phyloP scores from a whole-genome alignment of 2,329 filamentous ascomycete species.

The Exophiala lecanii-corni region DNA sequence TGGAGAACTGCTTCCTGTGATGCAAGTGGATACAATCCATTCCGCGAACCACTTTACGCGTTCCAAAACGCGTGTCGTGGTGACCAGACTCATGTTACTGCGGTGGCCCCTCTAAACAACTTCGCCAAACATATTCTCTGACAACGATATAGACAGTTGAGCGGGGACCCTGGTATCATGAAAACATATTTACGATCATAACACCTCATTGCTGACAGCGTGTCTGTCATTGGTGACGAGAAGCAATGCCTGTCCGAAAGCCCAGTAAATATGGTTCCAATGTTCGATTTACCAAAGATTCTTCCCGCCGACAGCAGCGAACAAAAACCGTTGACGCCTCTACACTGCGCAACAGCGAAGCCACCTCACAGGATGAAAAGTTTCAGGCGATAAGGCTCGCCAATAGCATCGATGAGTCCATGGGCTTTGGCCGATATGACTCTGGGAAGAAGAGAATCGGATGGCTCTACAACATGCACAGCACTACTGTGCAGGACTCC shows the following conservation, averaged over 20 bases:
- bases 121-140: neutral
- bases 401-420: conserved; percentile 85
- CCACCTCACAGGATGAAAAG: conserved; percentile 87
- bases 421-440: conserved; percentile 92
- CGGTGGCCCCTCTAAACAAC: neutral
- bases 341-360: conserved; percentile 69
- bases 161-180: neutral
- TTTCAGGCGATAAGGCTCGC: conserved; percentile 79
- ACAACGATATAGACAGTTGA: neutral
- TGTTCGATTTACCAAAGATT: conserved; percentile 40
- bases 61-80: neutral
- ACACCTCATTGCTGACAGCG: neutral
- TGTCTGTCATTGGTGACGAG: neutral
- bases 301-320: conserved; percentile 36
- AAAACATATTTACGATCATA: neutral
- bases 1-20: too few species aligned
- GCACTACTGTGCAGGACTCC: conserved; percentile 79
- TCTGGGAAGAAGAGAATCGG: conserved; percentile 78
- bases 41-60: conserved; percentile 2
- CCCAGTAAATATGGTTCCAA: conserved; percentile 64
- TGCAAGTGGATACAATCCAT: too few species aligned
- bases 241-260: conserved; percentile 45
- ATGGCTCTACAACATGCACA: conserved; percentile 94
- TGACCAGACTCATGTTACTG: neutral
- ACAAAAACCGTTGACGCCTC: conserved; percentile 76